Conservation (phyloP, 2,329 filamentous ascomycete genomes). For the Nigrospora osmanthi region DNA sequence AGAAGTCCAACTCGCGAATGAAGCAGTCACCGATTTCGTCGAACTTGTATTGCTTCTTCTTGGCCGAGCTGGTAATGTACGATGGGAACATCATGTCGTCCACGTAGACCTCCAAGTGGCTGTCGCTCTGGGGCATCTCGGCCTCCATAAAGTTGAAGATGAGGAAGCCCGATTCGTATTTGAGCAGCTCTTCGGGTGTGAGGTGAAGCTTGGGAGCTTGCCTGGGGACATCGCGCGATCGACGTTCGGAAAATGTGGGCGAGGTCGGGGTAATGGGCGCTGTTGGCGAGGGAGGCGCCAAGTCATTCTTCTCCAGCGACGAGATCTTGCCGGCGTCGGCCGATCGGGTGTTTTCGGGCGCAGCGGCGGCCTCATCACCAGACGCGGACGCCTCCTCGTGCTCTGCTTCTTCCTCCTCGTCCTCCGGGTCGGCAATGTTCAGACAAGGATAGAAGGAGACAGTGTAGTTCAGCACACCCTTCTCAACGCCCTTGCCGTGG, state of each 20-base stretch:
- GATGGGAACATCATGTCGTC: slow-evolving; percentile 92
- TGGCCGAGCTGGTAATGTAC: slow-evolving; percentile 73
- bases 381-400: slow-evolving; percentile 31
- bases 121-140: slow-evolving; percentile 68
- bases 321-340: slow-evolving; percentile 37
- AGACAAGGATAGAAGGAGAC: slow-evolving; percentile 86
- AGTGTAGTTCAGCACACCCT: slow-evolving; percentile 76
- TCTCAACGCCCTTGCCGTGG: slow-evolving; percentile 63
- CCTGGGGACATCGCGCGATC: slow-evolving; percentile 43
- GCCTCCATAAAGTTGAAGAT: slow-evolving; percentile 93
- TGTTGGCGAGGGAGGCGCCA: slow-evolving; percentile 17
- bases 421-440: slow-evolving; percentile 81
- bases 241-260: slow-evolving; percentile 24
- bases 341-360: slow-evolving; percentile 21
- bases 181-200: slow-evolving; percentile 69
- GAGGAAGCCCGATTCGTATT: slow-evolving; percentile 84
- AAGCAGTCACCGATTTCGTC: slow-evolving; percentile 94
- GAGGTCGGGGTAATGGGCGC: slow-evolving; percentile 33
- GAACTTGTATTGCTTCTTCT: slow-evolving; percentile 61
- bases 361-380: neutral
- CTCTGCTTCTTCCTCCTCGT: slow-evolving; percentile 61
- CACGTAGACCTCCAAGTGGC: slow-evolving; percentile 79
- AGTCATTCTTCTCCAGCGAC: slow-evolving; percentile 22
- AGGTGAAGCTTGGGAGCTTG: slow-evolving; percentile 70
- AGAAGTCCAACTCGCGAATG: slow-evolving; percentile 95